Evolutionary conservation across 352 stramenopile species (phyloP), one percentile per base, ranked within the genome.

Genomic region (Phytophthora pinifolia): DNA sequence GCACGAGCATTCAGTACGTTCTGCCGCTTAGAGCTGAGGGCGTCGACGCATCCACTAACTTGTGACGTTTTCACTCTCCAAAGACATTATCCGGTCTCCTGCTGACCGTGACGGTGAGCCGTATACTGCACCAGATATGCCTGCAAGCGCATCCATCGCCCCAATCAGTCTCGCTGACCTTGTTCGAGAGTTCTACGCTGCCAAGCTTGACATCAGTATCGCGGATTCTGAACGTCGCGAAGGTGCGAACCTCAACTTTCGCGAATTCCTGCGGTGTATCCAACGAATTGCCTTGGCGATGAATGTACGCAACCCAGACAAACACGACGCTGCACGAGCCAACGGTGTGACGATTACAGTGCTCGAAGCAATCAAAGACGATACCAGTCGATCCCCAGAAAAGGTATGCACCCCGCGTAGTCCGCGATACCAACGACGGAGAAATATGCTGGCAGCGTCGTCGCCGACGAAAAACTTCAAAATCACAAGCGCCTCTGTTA

Each of bases 161-260:
- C 76, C 76, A 17, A 86, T 87, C n/a, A 87, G 67, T 45, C 51
- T 84, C 1, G 66, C 72, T 61, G 76, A 89, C 17, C 58, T 92
- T 17, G 63, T 89, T 38, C 76, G 76, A 5, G 81, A 92, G 27
- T 88, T 80, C 57, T 88, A 85, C 38, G 76, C 73, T 12, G 75
- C 81, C 10, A 92, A 88, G 46, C 73, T 92, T 13, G 81, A 92
- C 47, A 69, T 88, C 20, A 85, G 79, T 39, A 83, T 89, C 30
- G 55, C 77, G 1, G 75, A 88, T 44, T 37, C 70, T 2, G 47
- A 50, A 14, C 76, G 76, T 3, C 66, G 79, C 4, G 77, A 89
- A 45, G 60, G 69, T 9, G 49, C 72, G 17, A 71, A 89, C 42
- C 48, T 92, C 12, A 88, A 62, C 15, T 88, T 92, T 31, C 79